phyloP scores from a whole-genome alignment of 495 filamentous ascomycete species.

The Xylaria nigripes region DNA sequence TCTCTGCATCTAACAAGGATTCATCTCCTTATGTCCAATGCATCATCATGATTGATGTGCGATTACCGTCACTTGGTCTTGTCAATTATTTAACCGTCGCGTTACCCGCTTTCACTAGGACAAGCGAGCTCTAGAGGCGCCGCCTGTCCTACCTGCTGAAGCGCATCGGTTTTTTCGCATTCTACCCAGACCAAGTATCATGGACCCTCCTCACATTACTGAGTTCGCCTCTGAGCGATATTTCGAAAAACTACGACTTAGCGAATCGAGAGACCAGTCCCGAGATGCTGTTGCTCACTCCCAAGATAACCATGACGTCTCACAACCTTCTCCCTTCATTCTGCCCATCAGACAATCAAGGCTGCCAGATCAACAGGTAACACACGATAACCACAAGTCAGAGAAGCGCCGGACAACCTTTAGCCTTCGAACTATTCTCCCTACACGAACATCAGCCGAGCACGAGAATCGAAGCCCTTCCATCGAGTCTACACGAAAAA shows the following conservation, averaged over 20 bases:
- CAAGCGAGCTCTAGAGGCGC: conserved; percentile 21
- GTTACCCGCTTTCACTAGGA: conserved; percentile 31
- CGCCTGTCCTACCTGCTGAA: conserved; percentile 18
- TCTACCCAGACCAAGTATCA: conserved; percentile 16
- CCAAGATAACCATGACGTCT: conserved; percentile 16
- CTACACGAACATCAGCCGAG: conserved; percentile 22
- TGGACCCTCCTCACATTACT: conserved; percentile 48
- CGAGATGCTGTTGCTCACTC: conserved; percentile 15
- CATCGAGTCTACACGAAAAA: conserved; percentile 17
- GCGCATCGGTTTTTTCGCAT: conserved; percentile 11
- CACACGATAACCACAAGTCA: conserved; percentile 23
- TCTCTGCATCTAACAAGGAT: conserved; percentile 1
- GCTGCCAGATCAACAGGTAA: conserved; percentile 14
- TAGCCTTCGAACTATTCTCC: conserved; percentile 23
- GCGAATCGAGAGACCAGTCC: conserved; percentile 22
- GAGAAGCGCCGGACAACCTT: conserved; percentile 29
- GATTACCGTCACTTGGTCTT: conserved; percentile 25
- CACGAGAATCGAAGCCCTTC: conserved; percentile 21
- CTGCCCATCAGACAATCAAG: conserved; percentile 33
- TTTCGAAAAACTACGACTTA: conserved; percentile 42
- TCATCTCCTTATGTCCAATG: conserved; percentile 21
- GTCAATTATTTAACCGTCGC: conserved; percentile 22
- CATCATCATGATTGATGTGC: conserved; percentile 42
- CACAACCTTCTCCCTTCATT: conserved; percentile 30
- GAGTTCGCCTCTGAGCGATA: conserved; percentile 52